Percentiles rank a stretch among this genome's conserved stretches.
Conservation (phyloP, 2,329 filamentous ascomycete species). For the Tolypocladium ovalisporum region DNA sequence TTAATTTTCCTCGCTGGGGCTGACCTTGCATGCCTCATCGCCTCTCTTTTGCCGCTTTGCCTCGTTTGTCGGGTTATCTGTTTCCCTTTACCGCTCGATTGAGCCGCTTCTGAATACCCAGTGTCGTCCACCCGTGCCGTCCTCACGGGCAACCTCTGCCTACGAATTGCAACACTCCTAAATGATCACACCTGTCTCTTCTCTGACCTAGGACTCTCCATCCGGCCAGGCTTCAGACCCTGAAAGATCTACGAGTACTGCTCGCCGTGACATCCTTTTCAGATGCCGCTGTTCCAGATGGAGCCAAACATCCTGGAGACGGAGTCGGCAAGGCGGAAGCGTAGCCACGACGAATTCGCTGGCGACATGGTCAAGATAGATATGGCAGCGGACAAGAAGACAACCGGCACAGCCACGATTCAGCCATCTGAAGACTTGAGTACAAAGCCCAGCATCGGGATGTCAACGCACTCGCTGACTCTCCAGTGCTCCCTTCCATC, state of each 20-base stretch:
- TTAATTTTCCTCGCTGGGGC: neutral
- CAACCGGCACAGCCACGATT: conserved; percentile 5
- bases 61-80: neutral
- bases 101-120: neutral
- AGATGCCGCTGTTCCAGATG: conserved; percentile 38
- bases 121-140: neutral
- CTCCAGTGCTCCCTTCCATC: conserved; percentile 12
- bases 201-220: neutral
- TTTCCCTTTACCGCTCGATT: neutral
- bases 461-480: conserved; percentile 4
- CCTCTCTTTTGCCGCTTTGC: neutral
- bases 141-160: neutral
- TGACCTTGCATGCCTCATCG: neutral
- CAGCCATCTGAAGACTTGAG: conserved; percentile 11
- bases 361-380: conserved; percentile 19
- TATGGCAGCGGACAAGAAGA: conserved; percentile 8
- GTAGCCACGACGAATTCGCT: conserved; percentile 34
- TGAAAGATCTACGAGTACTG: neutral
- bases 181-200: neutral
- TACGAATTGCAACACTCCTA: neutral
- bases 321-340: conserved; percentile 30
- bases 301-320: conserved; percentile 37
- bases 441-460: conserved; percentile 1
- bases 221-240: no score
- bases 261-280: neutral